Evolutionary conservation across 73 alveolate genomes (phyloP), one percentile per base, ranked within the genome.

Genomic region (Blepharisma stoltei): DNA sequence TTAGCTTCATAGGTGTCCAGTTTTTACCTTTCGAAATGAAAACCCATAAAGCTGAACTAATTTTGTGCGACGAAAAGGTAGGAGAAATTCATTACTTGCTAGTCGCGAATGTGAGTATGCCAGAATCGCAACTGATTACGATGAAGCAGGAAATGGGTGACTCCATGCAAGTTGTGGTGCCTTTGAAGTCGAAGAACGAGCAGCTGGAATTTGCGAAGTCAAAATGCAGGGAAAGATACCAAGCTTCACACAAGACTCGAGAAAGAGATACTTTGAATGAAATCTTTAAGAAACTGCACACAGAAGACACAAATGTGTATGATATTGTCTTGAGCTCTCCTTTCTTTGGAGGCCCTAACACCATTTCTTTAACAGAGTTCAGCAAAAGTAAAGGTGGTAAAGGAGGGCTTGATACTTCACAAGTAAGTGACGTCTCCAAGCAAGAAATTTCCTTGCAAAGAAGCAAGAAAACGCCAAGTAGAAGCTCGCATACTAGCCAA

Each of bases 31-130:
- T 96, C 54, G 98, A 94, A 66, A 83, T 94, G 55, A 98, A 95
- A 55, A 90, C 90, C 6, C 92, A 96, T 79, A 95, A 90, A 78
- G 94, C 98, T 78, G 92, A 88, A 71, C 93, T 95, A 0, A 95
- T 96, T 48, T 96, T 96, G 70, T 67, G 95, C 20, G 97, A 96
- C 83, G 98, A 96, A 54, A 88, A 82, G 47, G 98, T 94, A 1
- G 99, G 99, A 14, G 99, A 96, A 83, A 86, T 96, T 78, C 93
- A 96, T 86, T 92, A 96, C 92, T 91, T 96, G 43, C 89, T 96
- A 6, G 92, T 89, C 54, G 99, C 97, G n/a, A 89, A 92, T 76
- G 97, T 95, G 25, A 97, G 87, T 85, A 88, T 83, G 20, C 99
- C 99, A 8, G 97, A 96, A 67, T 86, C 90, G 25, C 18, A 88